These are phyloP conservation scores for Symbiodinium natans DNA, from an alignment of 73 alveolate genomes.

Conservation along the genomic window DNA sequence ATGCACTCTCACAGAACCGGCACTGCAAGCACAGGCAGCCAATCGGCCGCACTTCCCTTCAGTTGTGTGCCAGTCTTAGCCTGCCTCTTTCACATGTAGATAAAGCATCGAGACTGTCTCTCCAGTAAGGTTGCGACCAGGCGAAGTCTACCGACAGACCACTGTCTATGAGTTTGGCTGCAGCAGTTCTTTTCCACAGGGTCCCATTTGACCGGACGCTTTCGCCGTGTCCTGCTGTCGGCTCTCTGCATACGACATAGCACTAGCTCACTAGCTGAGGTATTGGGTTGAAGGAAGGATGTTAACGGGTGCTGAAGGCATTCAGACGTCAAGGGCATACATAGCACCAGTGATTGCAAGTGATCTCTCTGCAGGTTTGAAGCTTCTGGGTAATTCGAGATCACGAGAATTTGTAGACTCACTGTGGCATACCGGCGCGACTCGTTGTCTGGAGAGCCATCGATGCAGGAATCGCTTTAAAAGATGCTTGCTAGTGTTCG, in stretches of 20 bases:
- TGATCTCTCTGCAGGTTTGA: too few species aligned
- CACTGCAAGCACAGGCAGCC: neutral
- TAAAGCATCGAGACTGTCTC: neutral
- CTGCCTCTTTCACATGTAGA: neutral
- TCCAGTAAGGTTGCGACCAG: neutral
- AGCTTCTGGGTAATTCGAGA: too few species aligned
- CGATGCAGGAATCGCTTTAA: neutral
- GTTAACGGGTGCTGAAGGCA: too few species aligned
- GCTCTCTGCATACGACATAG: too few species aligned
- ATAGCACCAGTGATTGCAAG: too few species aligned
- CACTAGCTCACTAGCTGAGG: too few species aligned
- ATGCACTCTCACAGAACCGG: neutral
- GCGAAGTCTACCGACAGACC: constrained; percentile 5
- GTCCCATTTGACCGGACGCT: neutral
- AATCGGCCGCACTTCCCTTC: constrained; percentile 31
- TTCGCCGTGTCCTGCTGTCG: too few species aligned
- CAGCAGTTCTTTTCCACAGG: neutral
- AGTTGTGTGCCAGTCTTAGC: neutral
- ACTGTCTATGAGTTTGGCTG: neutral
- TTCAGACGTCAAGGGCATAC: too few species aligned
- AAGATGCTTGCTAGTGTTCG: neutral
- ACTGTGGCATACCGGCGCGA: too few species aligned
- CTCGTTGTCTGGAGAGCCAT: neutral
- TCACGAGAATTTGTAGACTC: too few species aligned
- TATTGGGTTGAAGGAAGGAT: too few species aligned